Evolutionary conservation across 129 eudicot species (phyloP), one percentile per base, ranked within the genome.

Genomic region (Centaurea solstitialis): DNA sequence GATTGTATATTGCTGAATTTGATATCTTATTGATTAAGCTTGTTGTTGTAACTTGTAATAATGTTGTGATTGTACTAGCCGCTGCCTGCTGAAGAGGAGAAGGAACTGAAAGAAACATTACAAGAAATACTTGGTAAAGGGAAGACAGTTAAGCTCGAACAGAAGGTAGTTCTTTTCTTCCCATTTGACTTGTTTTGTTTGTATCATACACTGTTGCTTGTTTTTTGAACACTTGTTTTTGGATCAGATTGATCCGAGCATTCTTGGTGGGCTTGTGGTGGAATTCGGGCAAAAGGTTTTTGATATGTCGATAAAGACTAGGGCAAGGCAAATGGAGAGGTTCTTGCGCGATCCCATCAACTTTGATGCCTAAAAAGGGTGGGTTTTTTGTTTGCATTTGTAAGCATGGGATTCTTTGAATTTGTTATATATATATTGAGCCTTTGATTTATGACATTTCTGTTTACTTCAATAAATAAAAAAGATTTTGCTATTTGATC

Each of bases 241-340:
- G 30, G 59, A 18, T 39, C 92, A 94, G 98, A 87, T 94, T 78
- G 98, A 91, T 88, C 89, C 88, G 9, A 91, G 89, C 69, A 94
- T 94, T 78, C 93, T 94, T 65, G 98, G 98, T 76, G 98, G 98
- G 67, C 84, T 94, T 75, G 92, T 94, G 89, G 94, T 94, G 83
- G 97, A 94, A 83, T 94, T 90, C 17, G 85, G 89, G 37, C 92
- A 88, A 61, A 94, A 94, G 79, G 97, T 94, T 15, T 90, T 91
- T 76, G 98, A 94, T 80, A 88, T 90, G 93, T 94, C 98, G 61
- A 94, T 94, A 40, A 94, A 81, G 82, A 94, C 95, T 3, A 85
- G 97, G 90, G 98, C 98, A 35, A 85, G 83, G 68, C 93, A 94
- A 87, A 94, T 94, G 98, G 97, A 94, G 86, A 83, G 96, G 80